Conservation (phyloP, 257 asterid genomes). For the Nicotiana sylvestris region DNA sequence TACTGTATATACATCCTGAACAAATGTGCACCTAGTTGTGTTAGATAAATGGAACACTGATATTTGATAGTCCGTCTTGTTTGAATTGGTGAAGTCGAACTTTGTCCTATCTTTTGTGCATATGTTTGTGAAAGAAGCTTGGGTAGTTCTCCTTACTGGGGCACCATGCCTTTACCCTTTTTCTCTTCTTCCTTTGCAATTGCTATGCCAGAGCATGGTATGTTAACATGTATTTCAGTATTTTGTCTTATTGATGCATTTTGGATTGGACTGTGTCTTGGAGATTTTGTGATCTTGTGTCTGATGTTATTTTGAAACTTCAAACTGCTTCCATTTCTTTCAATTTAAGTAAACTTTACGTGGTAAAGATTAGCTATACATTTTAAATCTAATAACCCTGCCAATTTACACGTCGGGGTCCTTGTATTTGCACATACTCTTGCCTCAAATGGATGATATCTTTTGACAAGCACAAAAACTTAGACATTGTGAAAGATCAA, state of each 20-base stretch:
- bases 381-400: not conserved
- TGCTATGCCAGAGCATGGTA: not conserved
- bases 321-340: slow-evolving; percentile 4
- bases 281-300: not conserved
- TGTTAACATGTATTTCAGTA: not conserved
- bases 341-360: not conserved
- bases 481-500: not conserved
- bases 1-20: not conserved
- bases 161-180: not conserved
- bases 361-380: not conserved
- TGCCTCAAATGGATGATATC: not conserved
- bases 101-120: not conserved
- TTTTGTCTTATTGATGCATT: not conserved
- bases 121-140: not conserved
- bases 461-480: not conserved
- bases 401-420: not conserved
- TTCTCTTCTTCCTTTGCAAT: not conserved
- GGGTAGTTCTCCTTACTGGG: slow-evolving; percentile 3
- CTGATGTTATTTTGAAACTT: not conserved
- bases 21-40: not conserved
- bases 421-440: not conserved
- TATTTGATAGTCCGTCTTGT: not conserved
- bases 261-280: not conserved
- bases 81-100: not conserved
- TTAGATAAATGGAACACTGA: not conserved